A percentile compares a stretch with the other conserved stretches of the same genome.
phyloP scores from a whole-genome alignment of 345 rosid genomes.

The Boechera stricta region DNA sequence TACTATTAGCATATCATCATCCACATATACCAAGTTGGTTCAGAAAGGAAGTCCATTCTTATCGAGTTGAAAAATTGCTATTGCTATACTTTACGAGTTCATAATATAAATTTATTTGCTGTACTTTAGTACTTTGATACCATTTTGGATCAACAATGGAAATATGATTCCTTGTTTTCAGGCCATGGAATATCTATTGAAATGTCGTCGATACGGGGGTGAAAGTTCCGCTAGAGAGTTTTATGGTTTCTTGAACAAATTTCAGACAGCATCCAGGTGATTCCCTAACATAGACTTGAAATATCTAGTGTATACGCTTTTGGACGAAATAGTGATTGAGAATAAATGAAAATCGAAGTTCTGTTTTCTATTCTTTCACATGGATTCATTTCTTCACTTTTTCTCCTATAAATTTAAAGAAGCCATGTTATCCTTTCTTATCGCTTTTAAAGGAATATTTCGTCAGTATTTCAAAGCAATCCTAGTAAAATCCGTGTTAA shows the following conservation, averaged over 20 bases:
- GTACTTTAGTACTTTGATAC: neutral
- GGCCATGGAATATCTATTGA: conserved; percentile 84
- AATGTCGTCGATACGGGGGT: conserved; percentile 65
- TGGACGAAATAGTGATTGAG: neutral
- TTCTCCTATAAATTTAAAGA: neutral
- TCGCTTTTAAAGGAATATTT: neutral
- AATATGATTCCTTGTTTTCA: conserved; percentile 43
- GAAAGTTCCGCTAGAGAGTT: conserved; percentile 70
- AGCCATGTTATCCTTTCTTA: neutral
- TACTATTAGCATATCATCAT: neutral
- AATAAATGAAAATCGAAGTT: neutral
- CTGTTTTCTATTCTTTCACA: conserved; percentile 7
- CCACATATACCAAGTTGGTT: conserved; percentile 4
- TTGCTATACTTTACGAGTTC: conserved; percentile 1
- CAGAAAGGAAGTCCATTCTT: conserved; percentile 7
- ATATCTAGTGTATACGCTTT: conserved; percentile 7
- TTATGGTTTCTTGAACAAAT: conserved; percentile 65
- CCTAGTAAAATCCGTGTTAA: neutral
- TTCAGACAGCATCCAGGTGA: conserved; percentile 92
- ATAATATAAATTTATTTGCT: neutral
- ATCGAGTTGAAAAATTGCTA: conserved; percentile 15
- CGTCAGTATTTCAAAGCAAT: neutral
- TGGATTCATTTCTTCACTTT: neutral
- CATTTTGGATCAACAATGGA: conserved; percentile 9
- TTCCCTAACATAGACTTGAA: conserved; percentile 16